These are phyloP conservation scores for Boletus rufocinnamomeus DNA, from an alignment of 768 basidiomycete genomes.

Conservation along the genomic window DNA sequence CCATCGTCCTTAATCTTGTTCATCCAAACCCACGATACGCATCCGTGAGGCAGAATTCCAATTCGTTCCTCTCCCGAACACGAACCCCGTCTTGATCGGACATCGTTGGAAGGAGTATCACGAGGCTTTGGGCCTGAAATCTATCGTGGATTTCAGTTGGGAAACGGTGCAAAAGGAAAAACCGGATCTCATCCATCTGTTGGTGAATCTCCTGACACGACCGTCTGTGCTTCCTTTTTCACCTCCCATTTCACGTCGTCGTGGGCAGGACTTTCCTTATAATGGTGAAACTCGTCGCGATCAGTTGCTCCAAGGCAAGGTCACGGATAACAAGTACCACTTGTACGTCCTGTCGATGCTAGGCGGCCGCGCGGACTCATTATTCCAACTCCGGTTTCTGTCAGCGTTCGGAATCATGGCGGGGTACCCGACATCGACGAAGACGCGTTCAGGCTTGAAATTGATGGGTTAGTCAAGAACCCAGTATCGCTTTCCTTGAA, in stretches of 20 bases:
- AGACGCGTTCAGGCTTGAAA: slow-evolving; percentile 49
- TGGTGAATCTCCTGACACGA: slow-evolving; percentile 21
- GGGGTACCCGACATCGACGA: slow-evolving; percentile 52
- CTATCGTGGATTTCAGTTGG: slow-evolving; percentile 54
- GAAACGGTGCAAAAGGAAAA: slow-evolving; percentile 53
- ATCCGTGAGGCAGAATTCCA: slow-evolving; percentile 43
- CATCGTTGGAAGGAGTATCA: slow-evolving; percentile 57
- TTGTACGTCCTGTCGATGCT: slow-evolving; percentile 40
- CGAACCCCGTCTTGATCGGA: slow-evolving; percentile 52
- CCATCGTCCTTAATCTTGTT: not conserved
- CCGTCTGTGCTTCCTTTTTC: not conserved
- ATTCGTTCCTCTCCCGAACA: slow-evolving; percentile 47
- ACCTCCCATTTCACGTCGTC: not conserved
- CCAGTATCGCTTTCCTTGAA: slow-evolving; percentile 46
- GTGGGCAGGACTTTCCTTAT: slow-evolving; percentile 48
- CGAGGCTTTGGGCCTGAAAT: slow-evolving; percentile 46
- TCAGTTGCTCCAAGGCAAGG: slow-evolving; percentile 44
- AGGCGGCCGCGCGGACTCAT: not conserved
- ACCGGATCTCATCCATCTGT: slow-evolving; percentile 49
- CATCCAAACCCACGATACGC: not conserved
- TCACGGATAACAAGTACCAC: slow-evolving; percentile 51
- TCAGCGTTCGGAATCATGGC: slow-evolving; percentile 55
- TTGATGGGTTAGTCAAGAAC: slow-evolving; percentile 52
- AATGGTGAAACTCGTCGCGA: slow-evolving; percentile 53
- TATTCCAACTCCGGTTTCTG: not conserved